Evolutionary conservation across 2,329 filamentous ascomycete species (phyloP), one percentile per base, ranked within the genome.

Genomic region (Sporothrix mexicana): DNA sequence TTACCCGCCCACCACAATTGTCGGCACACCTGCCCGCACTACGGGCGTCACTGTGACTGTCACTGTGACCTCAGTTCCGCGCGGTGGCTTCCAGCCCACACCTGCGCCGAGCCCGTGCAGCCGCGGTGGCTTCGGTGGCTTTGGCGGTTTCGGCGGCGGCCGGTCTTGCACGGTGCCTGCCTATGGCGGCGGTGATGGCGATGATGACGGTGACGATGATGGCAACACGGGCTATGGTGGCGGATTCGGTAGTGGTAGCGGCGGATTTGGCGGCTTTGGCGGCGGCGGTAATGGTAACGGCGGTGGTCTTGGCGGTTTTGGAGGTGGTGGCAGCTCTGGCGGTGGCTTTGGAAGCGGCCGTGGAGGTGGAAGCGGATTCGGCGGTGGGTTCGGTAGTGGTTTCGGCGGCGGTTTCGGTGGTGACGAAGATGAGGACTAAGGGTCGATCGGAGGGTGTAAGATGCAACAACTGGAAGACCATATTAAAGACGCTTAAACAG

Each of bases 41-140:
- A 55, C 62, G 25, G 68, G 41, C 13, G 30, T 73, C 23, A 71
- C 72, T 1, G 70, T 74, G 10, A 74, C 74, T 3, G 72, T 73
- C 3, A 74, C 72, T 1, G 72, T 73, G 12, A 72, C 72, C 1
- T 43, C 36, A 15, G 17, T n/a, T 5, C 72, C 70, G 13, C 45
- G 67, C 17, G 45, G 55, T 3, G 12, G 25, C 13, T 47, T 62
- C 20, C 70, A 30, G 53, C 70, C 70, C 3, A 71, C 70, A 20
- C n/a, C 70, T 13, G 41, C 49, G 47, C 53, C 53, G 0, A 61
- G 25, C 8, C 61, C 49, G 9, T 74, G 73, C 36, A 59, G 25
- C 17, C 69, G 47, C 6, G 57, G 25, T 13, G 55, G 55, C 25
- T 71, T 62, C 9, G 70, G 70, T 13, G 45, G 66, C n/a, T 71